Evolutionary conservation across 2,329 filamentous ascomycete genomes (phyloP), one percentile per base, ranked within the genome.

Genomic region (Elsinoe perseae): DNA sequence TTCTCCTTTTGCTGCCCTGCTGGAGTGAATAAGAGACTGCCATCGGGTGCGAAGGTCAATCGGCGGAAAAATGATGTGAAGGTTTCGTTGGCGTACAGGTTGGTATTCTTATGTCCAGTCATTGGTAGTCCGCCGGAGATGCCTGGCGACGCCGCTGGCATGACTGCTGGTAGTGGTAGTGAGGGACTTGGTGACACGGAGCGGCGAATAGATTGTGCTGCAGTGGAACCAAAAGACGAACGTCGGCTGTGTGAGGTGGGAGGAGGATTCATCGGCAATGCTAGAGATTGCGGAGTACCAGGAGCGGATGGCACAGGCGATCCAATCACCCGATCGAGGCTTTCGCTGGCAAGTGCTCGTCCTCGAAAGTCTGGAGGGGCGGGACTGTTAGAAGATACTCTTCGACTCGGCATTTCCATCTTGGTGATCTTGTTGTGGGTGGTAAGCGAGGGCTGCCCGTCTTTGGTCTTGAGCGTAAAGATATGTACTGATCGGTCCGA

Each of bases 401-500:
- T 83, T 60, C 92, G 84, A 36, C 88, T 84, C 27, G 93, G 95
- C n/a, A 98, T 77, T 70, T 98, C 93, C 77, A 95, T 92, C 74
- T 87, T 93, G 46, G 89, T 85, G 61, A 97, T 80, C 69, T 91
- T 91, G 59, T 87, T 82, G 68, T 86, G 84, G 18, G 89, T 84
- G 56, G 79, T 80, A 52, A 98, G 77, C 0, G 89, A 90, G 68
- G 95, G 95, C 64, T 95, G 89, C 27, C 93, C 93, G 65, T 98
- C 93, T 68, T 97, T 98, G 20, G 88, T 95, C 75, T 89, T 95
- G 61, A 98, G 76, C 0, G 87, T 92, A 74, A 98, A 98, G 63
- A 98, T 93, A 71, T 98, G 95, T 12, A 97, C 92, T 1, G 93
- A 96, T 68, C 93, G 86, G 73, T 98, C 93, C 4, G 93, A 98